Conservation (phyloP, 192 early-diverging fungal species). For the Piromyces finnis region DNA sequence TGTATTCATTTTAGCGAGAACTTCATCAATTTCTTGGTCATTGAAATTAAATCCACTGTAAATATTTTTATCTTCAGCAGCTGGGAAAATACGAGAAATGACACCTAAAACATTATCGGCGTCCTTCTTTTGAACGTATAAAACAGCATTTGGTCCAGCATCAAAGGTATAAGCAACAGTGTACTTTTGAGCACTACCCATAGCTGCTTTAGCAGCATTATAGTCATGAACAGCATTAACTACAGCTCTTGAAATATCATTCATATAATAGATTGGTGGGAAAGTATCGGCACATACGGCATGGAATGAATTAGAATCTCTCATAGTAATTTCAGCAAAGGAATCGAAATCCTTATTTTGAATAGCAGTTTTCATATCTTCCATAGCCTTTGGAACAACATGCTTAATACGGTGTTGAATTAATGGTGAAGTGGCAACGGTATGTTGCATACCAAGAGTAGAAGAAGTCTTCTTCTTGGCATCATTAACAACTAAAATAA, state of each 20-base stretch:
- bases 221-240: constrained; percentile 69
- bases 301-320: constrained; percentile 98
- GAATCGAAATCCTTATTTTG: constrained; percentile 57
- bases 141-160: constrained; percentile 96
- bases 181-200: constrained; percentile 16
- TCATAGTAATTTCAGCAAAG: constrained; percentile 94
- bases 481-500: constrained; percentile 87
- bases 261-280: constrained; percentile 96
- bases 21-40: constrained; percentile 4
- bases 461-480: constrained; percentile 78
- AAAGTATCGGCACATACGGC: constrained; percentile 95
- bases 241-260: constrained; percentile 80
- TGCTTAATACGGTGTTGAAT: constrained; percentile 62
- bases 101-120: constrained; percentile 72
- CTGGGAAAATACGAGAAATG: constrained; percentile 67
- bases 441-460: constrained; percentile 93
- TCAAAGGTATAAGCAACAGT: constrained; percentile 96
- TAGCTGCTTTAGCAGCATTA: constrained; percentile 30
- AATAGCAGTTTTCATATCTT: constrained; percentile 76
- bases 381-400: constrained; percentile 85
- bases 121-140: constrained; percentile 69
- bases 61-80: constrained; percentile 16
- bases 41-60: constrained; percentile 22
- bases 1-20: constrained; percentile 29
- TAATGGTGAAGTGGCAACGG: constrained; percentile 78